These are phyloP conservation scores for Xylariomycetidae sp. DNA, from an alignment of 2,329 filamentous ascomycete genomes.

Conservation along the genomic window DNA sequence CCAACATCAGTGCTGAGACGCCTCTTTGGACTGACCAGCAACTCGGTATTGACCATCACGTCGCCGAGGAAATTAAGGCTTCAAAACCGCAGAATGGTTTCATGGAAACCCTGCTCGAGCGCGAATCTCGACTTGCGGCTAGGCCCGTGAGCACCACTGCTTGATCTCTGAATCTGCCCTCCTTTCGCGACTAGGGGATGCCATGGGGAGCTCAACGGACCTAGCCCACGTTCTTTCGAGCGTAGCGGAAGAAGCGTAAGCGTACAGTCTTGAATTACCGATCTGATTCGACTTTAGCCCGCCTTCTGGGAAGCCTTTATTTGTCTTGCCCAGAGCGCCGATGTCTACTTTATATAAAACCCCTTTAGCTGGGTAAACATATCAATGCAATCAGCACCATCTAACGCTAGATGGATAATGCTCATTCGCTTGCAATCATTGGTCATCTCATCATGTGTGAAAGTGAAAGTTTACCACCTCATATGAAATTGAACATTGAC, in stretches of 20 bases:
- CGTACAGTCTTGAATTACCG: constrained; percentile 11
- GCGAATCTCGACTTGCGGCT: constrained; percentile 34
- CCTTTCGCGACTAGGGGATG: constrained; percentile 4
- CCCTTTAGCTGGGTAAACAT: constrained; percentile 12
- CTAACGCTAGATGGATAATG: constrained; percentile 21
- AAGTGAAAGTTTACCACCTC: constrained; percentile 4
- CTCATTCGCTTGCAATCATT: constrained; percentile 21
- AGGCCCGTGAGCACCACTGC: constrained; percentile 28
- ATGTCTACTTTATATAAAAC: constrained; percentile 9
- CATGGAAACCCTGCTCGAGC: constrained; percentile 56
- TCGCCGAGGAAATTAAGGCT: constrained; percentile 56
- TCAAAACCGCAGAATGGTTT: constrained; percentile 35
- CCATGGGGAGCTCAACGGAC: constrained; percentile 29
- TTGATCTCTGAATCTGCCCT: constrained; percentile 16
- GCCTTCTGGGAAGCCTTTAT: constrained; percentile 2
- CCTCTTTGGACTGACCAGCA: constrained; percentile 93
- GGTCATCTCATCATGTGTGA: no score
- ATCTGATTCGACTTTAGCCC: constrained; percentile 19
- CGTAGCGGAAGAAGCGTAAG: constrained; percentile 17
- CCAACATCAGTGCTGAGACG: constrained; percentile 52
- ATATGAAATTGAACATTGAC: no score
- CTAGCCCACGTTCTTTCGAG: constrained; percentile 28
- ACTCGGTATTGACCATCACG: constrained; percentile 65
- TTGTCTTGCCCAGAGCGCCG: no score
- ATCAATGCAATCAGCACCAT: constrained; percentile 27